phyloP scores from a whole-genome alignment of 1,139 yeast genomes.

The Magnusiomyces suaveolens region DNA sequence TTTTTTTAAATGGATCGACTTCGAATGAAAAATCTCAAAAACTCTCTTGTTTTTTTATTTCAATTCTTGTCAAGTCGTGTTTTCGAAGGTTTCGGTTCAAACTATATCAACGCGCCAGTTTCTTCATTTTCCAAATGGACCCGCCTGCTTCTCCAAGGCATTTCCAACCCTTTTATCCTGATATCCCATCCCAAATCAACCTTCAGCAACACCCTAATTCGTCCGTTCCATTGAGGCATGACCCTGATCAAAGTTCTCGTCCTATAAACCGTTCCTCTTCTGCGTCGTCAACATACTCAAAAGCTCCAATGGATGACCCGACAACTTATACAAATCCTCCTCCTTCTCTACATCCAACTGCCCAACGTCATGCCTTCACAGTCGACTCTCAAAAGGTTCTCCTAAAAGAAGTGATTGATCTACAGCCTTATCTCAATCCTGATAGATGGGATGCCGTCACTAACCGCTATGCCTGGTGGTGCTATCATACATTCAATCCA shows the following conservation, averaged over 20 bases:
- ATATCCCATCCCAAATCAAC: not conserved
- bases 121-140: too few relatives aligned
- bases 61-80: too few relatives aligned
- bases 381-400: conserved; percentile 11
- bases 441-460: conserved; percentile 15
- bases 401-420: conserved; percentile 11
- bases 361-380: conserved; percentile 14
- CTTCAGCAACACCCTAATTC: too few relatives aligned
- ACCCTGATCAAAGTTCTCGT: too few relatives aligned
- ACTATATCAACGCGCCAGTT: too few relatives aligned
- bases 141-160: not conserved
- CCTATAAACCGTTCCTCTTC: too few relatives aligned
- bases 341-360: conserved; percentile 11
- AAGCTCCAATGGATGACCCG: not conserved
- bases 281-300: not conserved
- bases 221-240: too few relatives aligned
- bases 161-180: not conserved
- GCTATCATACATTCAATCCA: conserved; percentile 12
- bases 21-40: too few relatives aligned
- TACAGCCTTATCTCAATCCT: conserved; percentile 12
- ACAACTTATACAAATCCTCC: conserved; percentile 9
- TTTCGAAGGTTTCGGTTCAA: too few relatives aligned
- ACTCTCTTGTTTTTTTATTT: too few relatives aligned
- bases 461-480: conserved; percentile 15
- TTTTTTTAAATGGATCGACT: too few relatives aligned